phyloP scores from a whole-genome alignment of 2,329 filamentous ascomycete genomes.

The Pseudogymnoascus sp. region DNA sequence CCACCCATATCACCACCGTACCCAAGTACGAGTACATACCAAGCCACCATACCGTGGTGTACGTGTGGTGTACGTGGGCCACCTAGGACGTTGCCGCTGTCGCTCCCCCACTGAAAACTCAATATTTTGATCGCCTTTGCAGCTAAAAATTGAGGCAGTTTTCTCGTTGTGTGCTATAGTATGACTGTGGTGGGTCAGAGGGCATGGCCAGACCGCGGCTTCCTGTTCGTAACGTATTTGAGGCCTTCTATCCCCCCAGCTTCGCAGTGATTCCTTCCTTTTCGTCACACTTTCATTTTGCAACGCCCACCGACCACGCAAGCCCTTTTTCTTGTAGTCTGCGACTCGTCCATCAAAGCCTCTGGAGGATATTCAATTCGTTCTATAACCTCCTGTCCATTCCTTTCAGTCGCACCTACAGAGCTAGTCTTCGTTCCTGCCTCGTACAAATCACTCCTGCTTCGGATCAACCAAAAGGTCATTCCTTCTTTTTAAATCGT shows the following conservation, averaged over 20 bases:
- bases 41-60: background rate
- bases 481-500: slow-evolving; percentile 1
- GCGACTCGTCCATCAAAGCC: slow-evolving; percentile 2
- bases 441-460: background rate
- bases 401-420: slow-evolving; percentile 8
- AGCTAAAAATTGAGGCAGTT: background rate
- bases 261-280: background rate
- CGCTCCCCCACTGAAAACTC: background rate
- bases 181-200: background rate
- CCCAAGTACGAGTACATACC: background rate
- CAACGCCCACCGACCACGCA: slow-evolving; percentile 6
- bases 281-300: slow-evolving; percentile 8
- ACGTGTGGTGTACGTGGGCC: background rate
- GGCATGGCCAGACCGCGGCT: background rate
- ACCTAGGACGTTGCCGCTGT: slow-evolving; percentile 1
- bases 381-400: slow-evolving; percentile 6
- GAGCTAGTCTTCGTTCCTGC: background rate
- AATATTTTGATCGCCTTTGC: background rate
- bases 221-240: background rate
- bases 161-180: background rate
- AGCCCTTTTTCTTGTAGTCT: slow-evolving; percentile 9
- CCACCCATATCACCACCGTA: background rate
- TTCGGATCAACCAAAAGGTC: background rate
- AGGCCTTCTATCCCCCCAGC: background rate
- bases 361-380: slow-evolving; percentile 8